These are phyloP conservation scores for Torrubiella hemipterigena DNA, from an alignment of 2,329 filamentous ascomycete species.

Conservation along the genomic window DNA sequence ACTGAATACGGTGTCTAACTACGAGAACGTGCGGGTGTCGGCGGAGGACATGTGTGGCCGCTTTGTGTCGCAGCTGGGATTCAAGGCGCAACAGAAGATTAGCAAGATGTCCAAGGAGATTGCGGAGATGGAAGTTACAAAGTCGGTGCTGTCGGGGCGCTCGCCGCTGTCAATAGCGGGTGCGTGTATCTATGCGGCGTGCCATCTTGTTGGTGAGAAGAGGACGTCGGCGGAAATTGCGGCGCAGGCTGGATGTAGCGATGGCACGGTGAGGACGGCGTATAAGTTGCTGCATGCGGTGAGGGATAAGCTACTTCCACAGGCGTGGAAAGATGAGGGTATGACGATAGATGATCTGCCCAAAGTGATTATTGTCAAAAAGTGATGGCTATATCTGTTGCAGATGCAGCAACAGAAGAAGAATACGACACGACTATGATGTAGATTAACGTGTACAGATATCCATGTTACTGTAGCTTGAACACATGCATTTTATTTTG, in stretches of 20 bases:
- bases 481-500: too few species aligned
- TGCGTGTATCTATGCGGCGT: slow-evolving; percentile 94
- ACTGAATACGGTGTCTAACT: slow-evolving; percentile 50
- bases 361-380: too few species aligned
- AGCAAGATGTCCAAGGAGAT: slow-evolving; percentile 71
- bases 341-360: slow-evolving; percentile 64
- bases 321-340: slow-evolving; percentile 62
- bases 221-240: slow-evolving; percentile 82
- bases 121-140: slow-evolving; percentile 63
- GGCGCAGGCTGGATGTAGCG: slow-evolving; percentile 74
- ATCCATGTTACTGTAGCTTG: too few species aligned
- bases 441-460: not conserved
- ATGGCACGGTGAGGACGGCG: slow-evolving; percentile 91
- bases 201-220: slow-evolving; percentile 68
- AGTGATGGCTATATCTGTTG: too few species aligned
- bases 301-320: slow-evolving; percentile 60
- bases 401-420: not conserved
- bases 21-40: slow-evolving; percentile 66
- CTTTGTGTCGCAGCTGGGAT: slow-evolving; percentile 74
- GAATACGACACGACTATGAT: not conserved
- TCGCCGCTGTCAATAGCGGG: slow-evolving; percentile 90
- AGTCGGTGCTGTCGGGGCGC: slow-evolving; percentile 76
- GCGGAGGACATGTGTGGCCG: slow-evolving; percentile 78
- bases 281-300: slow-evolving; percentile 83
- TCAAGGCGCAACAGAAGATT: slow-evolving; percentile 58